Percentiles rank a stretch among this genome's conserved stretches.
Evolutionary conservation across 2,329 filamentous ascomycete genomes (phyloP).

Genomic region (Hypomyces perniciosus): DNA sequence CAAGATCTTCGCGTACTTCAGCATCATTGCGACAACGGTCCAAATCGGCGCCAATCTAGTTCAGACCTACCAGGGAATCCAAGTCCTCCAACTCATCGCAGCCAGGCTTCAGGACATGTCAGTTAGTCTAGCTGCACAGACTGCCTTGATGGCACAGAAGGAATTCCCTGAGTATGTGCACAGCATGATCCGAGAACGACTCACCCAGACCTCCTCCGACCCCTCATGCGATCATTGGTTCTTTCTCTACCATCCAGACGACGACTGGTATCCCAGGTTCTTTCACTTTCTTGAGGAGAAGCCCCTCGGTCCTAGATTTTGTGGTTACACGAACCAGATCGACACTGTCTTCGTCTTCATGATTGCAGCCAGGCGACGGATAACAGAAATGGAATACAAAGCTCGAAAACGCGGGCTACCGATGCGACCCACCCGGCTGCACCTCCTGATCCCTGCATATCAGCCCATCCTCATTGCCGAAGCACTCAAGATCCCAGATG

Average conservation of each 20-base stretch:
- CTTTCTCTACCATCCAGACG: conserved; percentile 37
- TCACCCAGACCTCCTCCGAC: conserved; percentile 27
- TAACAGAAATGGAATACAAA: conserved; percentile 21
- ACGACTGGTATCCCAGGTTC: conserved; percentile 36
- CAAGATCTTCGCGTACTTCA: conserved; percentile 27
- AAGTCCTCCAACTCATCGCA: conserved; percentile 31
- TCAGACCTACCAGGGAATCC: conserved; percentile 30
- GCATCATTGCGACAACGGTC: conserved; percentile 23
- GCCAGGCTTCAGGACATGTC: conserved; percentile 29
- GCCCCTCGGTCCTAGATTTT: conserved; percentile 30
- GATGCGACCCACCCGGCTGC: conserved; percentile 24
- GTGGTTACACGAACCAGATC: conserved; percentile 35
- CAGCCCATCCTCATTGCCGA: conserved; percentile 32
- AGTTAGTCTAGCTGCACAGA: conserved; percentile 28
- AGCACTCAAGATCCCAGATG: conserved; percentile 29
- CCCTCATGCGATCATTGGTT: conserved; percentile 30
- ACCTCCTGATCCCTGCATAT: conserved; percentile 35
- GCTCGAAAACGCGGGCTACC: conserved; percentile 18
- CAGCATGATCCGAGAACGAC: conserved; percentile 31
- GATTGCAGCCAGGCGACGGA: conserved; percentile 26
- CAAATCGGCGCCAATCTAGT: conserved; percentile 30
- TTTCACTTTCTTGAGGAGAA: conserved; percentile 30
- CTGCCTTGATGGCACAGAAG: conserved; percentile 30
- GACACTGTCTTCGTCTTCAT: conserved; percentile 36
- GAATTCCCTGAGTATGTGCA: conserved; percentile 32